Evolutionary conservation across 2,329 filamentous ascomycete species (phyloP).

Genomic region (Pseudocercospora pini-densiflorae): DNA sequence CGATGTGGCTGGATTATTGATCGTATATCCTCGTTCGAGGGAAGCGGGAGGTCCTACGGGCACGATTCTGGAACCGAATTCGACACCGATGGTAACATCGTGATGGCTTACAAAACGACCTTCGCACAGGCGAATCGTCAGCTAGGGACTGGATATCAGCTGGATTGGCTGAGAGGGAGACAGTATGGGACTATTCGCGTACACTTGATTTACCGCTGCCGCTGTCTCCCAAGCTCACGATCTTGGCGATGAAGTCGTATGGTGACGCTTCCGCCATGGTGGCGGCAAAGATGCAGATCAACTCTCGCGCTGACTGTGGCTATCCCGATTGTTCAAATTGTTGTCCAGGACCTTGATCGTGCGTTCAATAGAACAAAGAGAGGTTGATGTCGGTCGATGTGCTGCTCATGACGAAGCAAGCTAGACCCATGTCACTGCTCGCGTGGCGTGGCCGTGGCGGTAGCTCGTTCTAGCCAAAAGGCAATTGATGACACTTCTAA

Average conservation of each 20-base stretch:
- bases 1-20: conserved; percentile 53
- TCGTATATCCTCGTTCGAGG: conserved; percentile 52
- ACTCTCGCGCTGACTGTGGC: background rate
- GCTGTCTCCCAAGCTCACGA: conserved; percentile 96
- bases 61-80: conserved; percentile 92
- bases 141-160: conserved; percentile 50
- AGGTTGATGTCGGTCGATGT: background rate
- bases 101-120: conserved; percentile 92
- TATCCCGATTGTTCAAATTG: background rate
- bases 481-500: background rate
- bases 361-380: background rate
- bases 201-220: conserved; percentile 90
- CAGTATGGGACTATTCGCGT: conserved; percentile 35
- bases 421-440: conserved; percentile 5
- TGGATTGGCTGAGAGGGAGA: conserved; percentile 27
- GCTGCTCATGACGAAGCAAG: conserved; percentile 4
- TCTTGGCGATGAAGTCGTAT: conserved; percentile 99
- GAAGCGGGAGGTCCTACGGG: conserved; percentile 84
- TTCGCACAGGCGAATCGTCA: conserved; percentile 95
- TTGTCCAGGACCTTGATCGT: background rate
- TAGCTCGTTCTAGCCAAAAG: too few relatives aligned
- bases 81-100: conserved; percentile 96
- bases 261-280: conserved; percentile 47
- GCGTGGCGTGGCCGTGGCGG: background rate
- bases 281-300: background rate